These are phyloP conservation scores for Cladosporium phlei DNA, from an alignment of 2,329 filamentous ascomycete species.

Conservation along the genomic window DNA sequence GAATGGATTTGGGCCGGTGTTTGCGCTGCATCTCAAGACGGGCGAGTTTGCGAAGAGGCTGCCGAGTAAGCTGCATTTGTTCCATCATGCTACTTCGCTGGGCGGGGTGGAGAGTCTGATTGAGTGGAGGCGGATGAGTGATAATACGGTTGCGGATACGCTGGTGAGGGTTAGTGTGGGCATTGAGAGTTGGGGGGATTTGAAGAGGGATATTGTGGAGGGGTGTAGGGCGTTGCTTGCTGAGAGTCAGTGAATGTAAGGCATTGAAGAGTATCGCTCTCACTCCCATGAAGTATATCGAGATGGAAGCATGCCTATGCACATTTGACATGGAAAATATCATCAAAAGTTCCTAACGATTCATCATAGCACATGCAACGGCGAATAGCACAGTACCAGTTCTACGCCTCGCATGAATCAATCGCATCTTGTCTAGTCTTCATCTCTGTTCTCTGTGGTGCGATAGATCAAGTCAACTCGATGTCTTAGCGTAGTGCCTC, in stretches of 20 bases:
- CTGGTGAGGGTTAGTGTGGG: conserved; percentile 80
- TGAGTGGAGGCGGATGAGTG: conserved; percentile 92
- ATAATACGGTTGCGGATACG: conserved; percentile 64
- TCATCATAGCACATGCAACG: too few species aligned
- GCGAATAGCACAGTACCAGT: too few species aligned
- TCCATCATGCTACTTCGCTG: conserved; percentile 91
- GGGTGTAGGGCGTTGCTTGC: conserved; percentile 43
- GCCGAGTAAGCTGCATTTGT: conserved; percentile 73
- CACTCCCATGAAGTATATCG: too few species aligned
- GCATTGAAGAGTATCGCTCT: too few species aligned
- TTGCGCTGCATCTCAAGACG: conserved; percentile 64
- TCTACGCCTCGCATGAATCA: too few species aligned
- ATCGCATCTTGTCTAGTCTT: too few species aligned
- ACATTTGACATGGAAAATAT: too few species aligned
- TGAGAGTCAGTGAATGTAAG: not conserved
- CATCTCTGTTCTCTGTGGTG: too few species aligned
- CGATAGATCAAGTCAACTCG: too few species aligned
- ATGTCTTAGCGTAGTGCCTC: too few species aligned
- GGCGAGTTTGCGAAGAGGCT: conserved; percentile 60
- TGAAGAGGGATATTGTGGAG: conserved; percentile 43
- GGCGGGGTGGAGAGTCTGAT: conserved; percentile 94
- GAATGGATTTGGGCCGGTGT: conserved; percentile 82
- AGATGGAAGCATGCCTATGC: too few species aligned
- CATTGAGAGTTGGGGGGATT: conserved; percentile 79
- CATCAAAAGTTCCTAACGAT: too few species aligned